phyloP scores from a whole-genome alignment of 2,329 filamentous ascomycete species.

The Huntiella bhutanensis region DNA sequence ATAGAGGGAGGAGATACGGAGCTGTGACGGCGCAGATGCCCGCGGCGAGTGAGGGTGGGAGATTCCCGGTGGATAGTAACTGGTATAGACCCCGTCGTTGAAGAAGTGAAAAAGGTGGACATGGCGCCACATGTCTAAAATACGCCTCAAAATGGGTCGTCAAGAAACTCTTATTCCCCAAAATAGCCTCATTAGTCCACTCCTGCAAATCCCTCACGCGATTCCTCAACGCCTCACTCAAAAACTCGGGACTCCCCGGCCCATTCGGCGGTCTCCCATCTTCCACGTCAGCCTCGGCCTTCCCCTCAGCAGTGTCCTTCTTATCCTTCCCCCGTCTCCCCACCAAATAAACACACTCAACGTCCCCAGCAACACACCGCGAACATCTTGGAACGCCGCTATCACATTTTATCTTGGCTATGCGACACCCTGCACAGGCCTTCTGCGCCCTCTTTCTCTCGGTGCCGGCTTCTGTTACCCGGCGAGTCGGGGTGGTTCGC shows the following conservation, averaged over 20 bases:
- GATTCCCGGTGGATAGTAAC: constrained; percentile 16
- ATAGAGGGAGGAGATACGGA: constrained; percentile 19
- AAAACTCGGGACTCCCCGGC: constrained; percentile 7
- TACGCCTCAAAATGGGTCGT: constrained; percentile 22
- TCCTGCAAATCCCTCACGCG: constrained; percentile 5
- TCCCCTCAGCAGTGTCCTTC: too few species aligned
- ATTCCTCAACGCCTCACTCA: constrained; percentile 7
- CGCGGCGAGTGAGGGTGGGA: constrained; percentile 20
- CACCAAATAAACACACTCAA: constrained; percentile 23
- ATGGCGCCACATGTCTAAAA: constrained; percentile 21
- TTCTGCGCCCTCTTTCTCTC: constrained; percentile 23
- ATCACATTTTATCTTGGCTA: constrained; percentile 26
- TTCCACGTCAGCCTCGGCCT: too few species aligned
- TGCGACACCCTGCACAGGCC: constrained; percentile 24
- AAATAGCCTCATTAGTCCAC: background rate
- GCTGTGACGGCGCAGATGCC: constrained; percentile 22
- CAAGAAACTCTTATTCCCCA: constrained; percentile 17
- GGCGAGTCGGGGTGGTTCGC: constrained; percentile 22
- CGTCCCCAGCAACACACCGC: constrained; percentile 19
- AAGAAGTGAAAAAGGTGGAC: constrained; percentile 23
- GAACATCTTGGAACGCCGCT: constrained; percentile 23
- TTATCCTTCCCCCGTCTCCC: constrained; percentile 16
- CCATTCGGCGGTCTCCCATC: background rate
- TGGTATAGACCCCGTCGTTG: constrained; percentile 19
- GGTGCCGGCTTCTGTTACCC: constrained; percentile 25